A percentile compares a stretch with the other conserved stretches of the same genome.
These are phyloP conservation scores for Agroathelia rolfsii DNA, from an alignment of 1,284 basidiomycete species.

Conservation along the genomic window DNA sequence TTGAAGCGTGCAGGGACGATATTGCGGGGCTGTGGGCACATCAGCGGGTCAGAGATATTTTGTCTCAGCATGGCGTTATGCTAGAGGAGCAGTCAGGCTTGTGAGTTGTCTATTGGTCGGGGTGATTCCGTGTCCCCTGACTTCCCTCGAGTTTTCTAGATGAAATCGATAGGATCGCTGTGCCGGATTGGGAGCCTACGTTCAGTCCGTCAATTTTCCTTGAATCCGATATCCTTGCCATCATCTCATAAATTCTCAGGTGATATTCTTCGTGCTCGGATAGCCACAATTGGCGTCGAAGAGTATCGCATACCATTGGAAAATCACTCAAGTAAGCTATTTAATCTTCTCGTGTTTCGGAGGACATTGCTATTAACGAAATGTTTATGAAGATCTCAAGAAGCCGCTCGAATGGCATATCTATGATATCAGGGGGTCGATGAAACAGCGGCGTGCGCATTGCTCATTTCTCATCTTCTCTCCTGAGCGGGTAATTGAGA, in stretches of 20 bases:
- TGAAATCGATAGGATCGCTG: constrained; percentile 39
- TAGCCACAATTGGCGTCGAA: constrained; percentile 55
- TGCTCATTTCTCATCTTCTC: neutral
- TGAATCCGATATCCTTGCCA: constrained; percentile 9
- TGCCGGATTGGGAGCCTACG: constrained; percentile 32
- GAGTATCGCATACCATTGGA: constrained; percentile 50
- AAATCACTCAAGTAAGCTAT: constrained; percentile 27
- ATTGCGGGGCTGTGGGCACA: constrained; percentile 44
- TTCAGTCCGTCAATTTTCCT: constrained; percentile 2
- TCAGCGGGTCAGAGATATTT: constrained; percentile 26
- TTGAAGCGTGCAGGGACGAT: constrained; percentile 45
- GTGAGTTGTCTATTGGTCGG: constrained; percentile 27
- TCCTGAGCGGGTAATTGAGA: constrained; percentile 1
- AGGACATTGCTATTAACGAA: no score
- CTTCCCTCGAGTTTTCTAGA: constrained; percentile 41
- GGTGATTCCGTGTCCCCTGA: constrained; percentile 8
- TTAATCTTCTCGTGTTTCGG: no score
- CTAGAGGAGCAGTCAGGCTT: constrained; percentile 51
- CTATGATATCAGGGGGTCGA: constrained; percentile 52
- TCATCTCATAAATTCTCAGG: constrained; percentile 21
- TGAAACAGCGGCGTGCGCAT: constrained; percentile 40
- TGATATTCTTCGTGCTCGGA: constrained; percentile 53
- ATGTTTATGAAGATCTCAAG: no score
- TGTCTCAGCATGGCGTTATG: constrained; percentile 32
- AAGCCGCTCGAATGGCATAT: constrained; percentile 56